Evolutionary conservation across 371 early-diverging fungal species (phyloP), one percentile per base, ranked within the genome.

Genomic region (Mortierella sp.): DNA sequence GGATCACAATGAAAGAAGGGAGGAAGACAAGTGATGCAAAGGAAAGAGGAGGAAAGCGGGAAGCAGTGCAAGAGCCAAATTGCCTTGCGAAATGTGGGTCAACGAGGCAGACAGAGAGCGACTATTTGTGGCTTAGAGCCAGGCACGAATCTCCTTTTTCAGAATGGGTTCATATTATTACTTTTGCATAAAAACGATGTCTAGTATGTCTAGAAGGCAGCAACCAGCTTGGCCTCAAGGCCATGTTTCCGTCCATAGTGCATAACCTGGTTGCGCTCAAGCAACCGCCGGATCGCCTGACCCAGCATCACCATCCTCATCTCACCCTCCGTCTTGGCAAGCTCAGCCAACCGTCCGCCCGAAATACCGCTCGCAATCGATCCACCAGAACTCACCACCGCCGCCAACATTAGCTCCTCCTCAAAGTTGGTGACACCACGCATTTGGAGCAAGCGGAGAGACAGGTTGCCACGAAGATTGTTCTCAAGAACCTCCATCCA

Each of bases 231-330:
- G 21, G 28, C 73, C 31, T 78, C 80, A 6, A 84, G 28, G 16
- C 76, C 78, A 55, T 80, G 84, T 59, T 84, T 84, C 44, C 76
- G 74, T 37, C 75, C 84, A 69, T 84, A 84, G 57, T 77, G 59
- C 67, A 75, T 46, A n/a, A 80, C 80, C 26, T 80, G 80, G 64
- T 84, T 84, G 64, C 81, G 71, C 76, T 84, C 84, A 57, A 84
- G 34, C 54, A 75, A 50, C 37, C 64, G 72, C 6, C 81, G 74
- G 16, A 84, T 48, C n/a, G 59, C 67, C 64, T 77, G 81, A 11
- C 80, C 76, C 28, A 71, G 31, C 43, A 51, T 72, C 14, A 71
- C 57, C 79, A 78, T 74, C 70, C 54, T 72, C 44, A 44, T 53
- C 71, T 82, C 83, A 0, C 73, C 76, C 5, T 75, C 78, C 1